Conservation (phyloP, 192 early-diverging fungal species). For the Podila minutissima region DNA sequence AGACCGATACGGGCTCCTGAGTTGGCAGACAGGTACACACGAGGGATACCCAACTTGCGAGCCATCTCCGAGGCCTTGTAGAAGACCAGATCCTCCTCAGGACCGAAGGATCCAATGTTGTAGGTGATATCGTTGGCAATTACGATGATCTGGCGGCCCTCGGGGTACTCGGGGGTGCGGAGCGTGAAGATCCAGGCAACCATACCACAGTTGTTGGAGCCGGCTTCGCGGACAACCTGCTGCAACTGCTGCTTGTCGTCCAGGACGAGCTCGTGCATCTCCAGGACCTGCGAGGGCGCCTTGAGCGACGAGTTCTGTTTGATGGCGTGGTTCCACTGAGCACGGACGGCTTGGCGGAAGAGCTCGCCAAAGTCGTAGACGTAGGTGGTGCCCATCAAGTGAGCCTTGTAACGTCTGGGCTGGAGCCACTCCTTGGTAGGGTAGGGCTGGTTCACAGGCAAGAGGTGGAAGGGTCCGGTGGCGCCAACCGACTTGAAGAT, state of each 20-base stretch:
- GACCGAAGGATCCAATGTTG: slow-evolving; percentile 97
- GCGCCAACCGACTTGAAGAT: slow-evolving; percentile 87
- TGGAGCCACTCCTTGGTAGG: slow-evolving; percentile 96
- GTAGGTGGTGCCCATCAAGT: slow-evolving; percentile 97
- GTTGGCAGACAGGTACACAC: slow-evolving; percentile 97
- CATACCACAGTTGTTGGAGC: slow-evolving; percentile 95
- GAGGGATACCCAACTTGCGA: slow-evolving; percentile 85
- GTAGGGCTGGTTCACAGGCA: slow-evolving; percentile 84
- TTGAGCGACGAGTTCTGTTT: slow-evolving; percentile 56
- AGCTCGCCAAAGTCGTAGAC: slow-evolving; percentile 99
- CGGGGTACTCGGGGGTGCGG: slow-evolving; percentile 93
- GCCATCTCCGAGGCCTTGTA: slow-evolving; percentile 93
- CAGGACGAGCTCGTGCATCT: slow-evolving; percentile 87
- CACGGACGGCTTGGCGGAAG: slow-evolving; percentile 88
- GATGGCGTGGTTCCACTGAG: slow-evolving; percentile 76
- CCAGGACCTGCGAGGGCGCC: slow-evolving; percentile 72
- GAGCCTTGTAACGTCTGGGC: slow-evolving; percentile 97
- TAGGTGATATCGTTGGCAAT: slow-evolving; percentile 99
- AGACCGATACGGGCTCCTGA: slow-evolving; percentile 98
- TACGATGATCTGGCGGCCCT: slow-evolving; percentile 86
- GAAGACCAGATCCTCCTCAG: slow-evolving; percentile 92
- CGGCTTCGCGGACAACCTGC: slow-evolving; percentile 82
- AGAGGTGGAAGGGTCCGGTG: slow-evolving; percentile 84
- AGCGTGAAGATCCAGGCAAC: slow-evolving; percentile 92
- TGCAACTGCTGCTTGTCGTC: slow-evolving; percentile 82